Base-by-base conservation (phyloP, 257 asterid genomes). In the Salvia miltiorrhiza region DNA sequence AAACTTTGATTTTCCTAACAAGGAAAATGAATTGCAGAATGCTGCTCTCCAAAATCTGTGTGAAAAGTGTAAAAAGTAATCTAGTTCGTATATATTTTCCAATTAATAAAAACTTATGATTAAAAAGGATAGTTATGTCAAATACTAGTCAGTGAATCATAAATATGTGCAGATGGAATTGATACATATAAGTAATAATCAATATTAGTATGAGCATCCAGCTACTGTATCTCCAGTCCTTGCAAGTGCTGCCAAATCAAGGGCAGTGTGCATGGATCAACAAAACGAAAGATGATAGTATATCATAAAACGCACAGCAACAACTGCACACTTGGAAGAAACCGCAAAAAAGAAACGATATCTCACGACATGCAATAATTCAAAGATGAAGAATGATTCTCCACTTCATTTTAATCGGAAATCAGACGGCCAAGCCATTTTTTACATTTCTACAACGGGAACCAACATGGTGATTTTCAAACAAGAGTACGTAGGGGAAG, bases 211-310 rank as follows among this genome's bases (percentile, higher is more conserved):
- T 87, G 96, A 28, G 82, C 96, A 92, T 73, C 93, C 97, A 30
- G 57, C 85, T n/a, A 39, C 74, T 2, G 97, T 74, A 17, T 72
- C 82, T 24, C 97, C 96, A 2, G 96, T 97, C 16, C 80, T 84
- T 30, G 97, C 98, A 53, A 81, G 82, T 77, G 86, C 85, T n/a
- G 91, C 96, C 65, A 83, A 80, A 32, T 24, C 95, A 0, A 88
- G 88, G 45, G 87, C 85, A 21, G 79, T 80, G 99, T 17, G 97
- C 95, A 1, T 94, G 97, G 99, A 83, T n/a, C n/a, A 30, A 30
- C 35, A 30, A 30, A 30, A 30, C 0, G 35, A 30, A 30, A 30
- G 35, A 30, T 30, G 0, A 30, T n/a, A n/a, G n/a, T 30, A 3
- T 4, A 7, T 30, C 35, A 30, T 30, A 3, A 3, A 30, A 30